Base-by-base conservation (phyloP, 495 filamentous ascomycete species). In the Trichodelitschia bisporula region DNA sequence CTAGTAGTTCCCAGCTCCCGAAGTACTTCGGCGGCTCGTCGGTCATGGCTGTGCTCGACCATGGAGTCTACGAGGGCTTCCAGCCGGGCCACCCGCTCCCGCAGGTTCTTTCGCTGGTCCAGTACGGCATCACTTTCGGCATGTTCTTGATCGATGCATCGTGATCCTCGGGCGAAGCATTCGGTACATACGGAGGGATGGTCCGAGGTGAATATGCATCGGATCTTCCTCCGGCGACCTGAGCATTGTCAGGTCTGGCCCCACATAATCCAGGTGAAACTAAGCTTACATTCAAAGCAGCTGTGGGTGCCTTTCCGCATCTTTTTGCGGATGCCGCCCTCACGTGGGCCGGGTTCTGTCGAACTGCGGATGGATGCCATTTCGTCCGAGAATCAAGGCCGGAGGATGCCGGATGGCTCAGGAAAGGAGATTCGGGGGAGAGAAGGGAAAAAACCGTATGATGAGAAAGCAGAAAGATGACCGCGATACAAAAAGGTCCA, bases 271-370 rank as follows among this genome's bases (percentile, higher is more conserved):
- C 21, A 24, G 21, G 21, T 6, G 21, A 24, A n/a, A 24, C n/a
- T 24, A n/a, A 6, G 40, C 42, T 11, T 42, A 43, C 45, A 48
- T 39, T 48, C 45, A 28, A 48, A 48, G 36, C 45, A 48, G 26
- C 42, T 45, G 31, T 45, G 45, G 14, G 45, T 48, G 11, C 45
- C 45, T 28, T 46, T 48, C 30, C 43, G 36, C 45, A 44, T 48
- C 31, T 42, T 48, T 32, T 42, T 46, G 15, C 40, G 36, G 12
- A 35, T 15, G 4, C 31, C 18, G 3, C 36, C 18, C 9, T 43
- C 40, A 11, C 32, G 26, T 4, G 29, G 16, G 18, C 34, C 36
- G 29, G 38, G 40, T n/a, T n/a, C n/a, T n/a, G n/a, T n/a, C n/a
- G n/a, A n/a, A n/a, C n/a, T n/a, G n/a, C n/a, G n/a, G n/a, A n/a